Evolutionary conservation across 2,329 filamentous ascomycete species (phyloP).

Genomic region (Colletotrichum caudatum): DNA sequence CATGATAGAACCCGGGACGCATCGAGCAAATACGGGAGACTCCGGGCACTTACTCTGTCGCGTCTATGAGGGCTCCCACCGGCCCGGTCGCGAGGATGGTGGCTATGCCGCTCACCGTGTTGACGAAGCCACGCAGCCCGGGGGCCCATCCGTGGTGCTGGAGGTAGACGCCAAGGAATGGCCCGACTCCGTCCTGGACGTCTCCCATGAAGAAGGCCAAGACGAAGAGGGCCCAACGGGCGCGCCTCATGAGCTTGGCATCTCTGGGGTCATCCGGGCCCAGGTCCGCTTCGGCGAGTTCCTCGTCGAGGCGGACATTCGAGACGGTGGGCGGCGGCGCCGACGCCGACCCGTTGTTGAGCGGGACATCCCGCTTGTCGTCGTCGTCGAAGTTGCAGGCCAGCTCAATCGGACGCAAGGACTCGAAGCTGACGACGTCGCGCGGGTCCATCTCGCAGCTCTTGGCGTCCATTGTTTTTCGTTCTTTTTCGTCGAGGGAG

Average conservation of each 20-base stretch:
- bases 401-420: conserved; percentile 8
- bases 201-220: conserved; percentile 38
- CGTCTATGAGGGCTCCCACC: conserved; percentile 35
- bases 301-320: background rate
- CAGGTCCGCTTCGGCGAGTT: background rate
- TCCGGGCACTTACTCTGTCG: conserved; percentile 23
- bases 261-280: background rate
- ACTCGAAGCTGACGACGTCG: conserved; percentile 26
- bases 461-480: conserved; percentile 30
- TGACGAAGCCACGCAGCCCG: conserved; percentile 30
- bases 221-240: conserved; percentile 29
- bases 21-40: too few species aligned
- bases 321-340: conserved; percentile 10
- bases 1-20: background rate
- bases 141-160: conserved; percentile 35
- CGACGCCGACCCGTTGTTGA: background rate
- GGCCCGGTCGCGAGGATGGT: conserved; percentile 31
- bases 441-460: conserved; percentile 1
- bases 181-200: conserved; percentile 29
- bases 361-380: conserved; percentile 11
- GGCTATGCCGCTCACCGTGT: conserved; percentile 25
- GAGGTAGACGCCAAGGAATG: conserved; percentile 35
- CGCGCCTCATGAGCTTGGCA: conserved; percentile 23
- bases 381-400: conserved; percentile 9
- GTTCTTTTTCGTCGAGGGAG: background rate